Percentiles rank a stretch among this genome's conserved stretches.
Evolutionary conservation across 139 green algal species (phyloP).

Genomic region (Micractinium sp.): DNA sequence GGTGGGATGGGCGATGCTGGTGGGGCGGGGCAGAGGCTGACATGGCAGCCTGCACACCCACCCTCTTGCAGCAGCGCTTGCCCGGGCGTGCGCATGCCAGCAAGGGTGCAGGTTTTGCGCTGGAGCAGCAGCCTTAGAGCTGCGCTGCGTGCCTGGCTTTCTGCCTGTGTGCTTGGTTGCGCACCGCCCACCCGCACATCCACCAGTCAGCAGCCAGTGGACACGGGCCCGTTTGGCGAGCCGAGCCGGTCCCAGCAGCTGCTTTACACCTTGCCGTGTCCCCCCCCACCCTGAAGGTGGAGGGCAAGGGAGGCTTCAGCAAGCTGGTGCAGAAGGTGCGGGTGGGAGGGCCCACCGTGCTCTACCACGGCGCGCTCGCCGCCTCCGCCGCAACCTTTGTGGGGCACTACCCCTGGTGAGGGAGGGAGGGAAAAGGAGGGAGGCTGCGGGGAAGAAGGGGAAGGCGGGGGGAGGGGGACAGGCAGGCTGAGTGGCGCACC

Average conservation of each 20-base stretch:
- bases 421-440: background rate
- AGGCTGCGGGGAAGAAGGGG: background rate
- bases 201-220: too few species aligned
- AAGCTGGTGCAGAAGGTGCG: conserved; percentile 77
- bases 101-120: too few species aligned
- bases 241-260: background rate
- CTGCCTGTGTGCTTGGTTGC: too few species aligned
- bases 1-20: background rate
- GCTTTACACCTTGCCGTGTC: background rate
- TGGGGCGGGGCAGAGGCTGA: too few species aligned
- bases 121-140: too few species aligned
- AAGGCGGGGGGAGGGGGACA: too few species aligned
- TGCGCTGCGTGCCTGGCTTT: too few species aligned
- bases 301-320: conserved; percentile 73
- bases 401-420: conserved; percentile 92
- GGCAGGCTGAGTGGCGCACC: too few species aligned
- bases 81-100: too few species aligned
- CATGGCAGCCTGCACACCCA: background rate
- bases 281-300: conserved; percentile 66
- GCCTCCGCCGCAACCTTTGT: conserved; percentile 87
- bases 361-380: conserved; percentile 89
- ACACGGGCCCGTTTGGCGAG: too few species aligned
- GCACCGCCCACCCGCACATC: too few species aligned
- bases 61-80: background rate
- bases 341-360: conserved; percentile 73